A percentile compares a stretch with the other conserved stretches of the same genome.
These are phyloP conservation scores for Didymella glomerata DNA, from an alignment of 2,329 filamentous ascomycete genomes.

Conservation along the genomic window DNA sequence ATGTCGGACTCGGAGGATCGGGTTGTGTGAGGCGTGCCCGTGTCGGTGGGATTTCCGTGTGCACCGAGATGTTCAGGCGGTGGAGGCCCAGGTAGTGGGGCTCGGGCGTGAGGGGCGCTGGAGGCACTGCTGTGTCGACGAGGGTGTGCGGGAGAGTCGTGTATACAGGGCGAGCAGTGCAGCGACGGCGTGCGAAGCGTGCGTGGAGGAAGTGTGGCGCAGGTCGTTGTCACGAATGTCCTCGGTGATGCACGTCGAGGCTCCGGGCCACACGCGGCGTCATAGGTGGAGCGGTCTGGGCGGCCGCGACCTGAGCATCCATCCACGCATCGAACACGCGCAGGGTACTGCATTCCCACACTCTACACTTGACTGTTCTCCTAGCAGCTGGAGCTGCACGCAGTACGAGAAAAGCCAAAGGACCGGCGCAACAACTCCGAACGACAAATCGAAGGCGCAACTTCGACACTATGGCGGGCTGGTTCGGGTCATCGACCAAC, in stretches of 20 bases:
- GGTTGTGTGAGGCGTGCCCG: constrained; percentile 19
- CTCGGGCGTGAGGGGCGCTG: background rate
- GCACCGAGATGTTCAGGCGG: constrained; percentile 10
- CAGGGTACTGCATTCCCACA: background rate
- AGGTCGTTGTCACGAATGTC: constrained; percentile 4
- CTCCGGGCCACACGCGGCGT: constrained; percentile 9
- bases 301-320: constrained; percentile 11
- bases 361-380: background rate
- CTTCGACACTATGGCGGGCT: constrained; percentile 78
- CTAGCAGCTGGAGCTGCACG: constrained; percentile 5
- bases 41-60: constrained; percentile 15
- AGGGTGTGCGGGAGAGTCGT: constrained; percentile 1
- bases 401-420: background rate
- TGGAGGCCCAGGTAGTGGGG: constrained; percentile 15
- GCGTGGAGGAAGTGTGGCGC: constrained; percentile 14
- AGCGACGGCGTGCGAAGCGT: constrained; percentile 2
- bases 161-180: background rate
- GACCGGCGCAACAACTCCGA: background rate
- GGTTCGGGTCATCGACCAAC: constrained; percentile 85
- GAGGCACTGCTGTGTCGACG: background rate
- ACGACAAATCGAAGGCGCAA: background rate
- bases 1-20: constrained; percentile 31
- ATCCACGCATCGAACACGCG: background rate
- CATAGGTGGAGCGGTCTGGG: constrained; percentile 5
- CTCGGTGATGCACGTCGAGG: constrained; percentile 11